These are phyloP conservation scores for Pythium chondricola DNA, from an alignment of 352 stramenopile genomes.

Conservation along the genomic window DNA sequence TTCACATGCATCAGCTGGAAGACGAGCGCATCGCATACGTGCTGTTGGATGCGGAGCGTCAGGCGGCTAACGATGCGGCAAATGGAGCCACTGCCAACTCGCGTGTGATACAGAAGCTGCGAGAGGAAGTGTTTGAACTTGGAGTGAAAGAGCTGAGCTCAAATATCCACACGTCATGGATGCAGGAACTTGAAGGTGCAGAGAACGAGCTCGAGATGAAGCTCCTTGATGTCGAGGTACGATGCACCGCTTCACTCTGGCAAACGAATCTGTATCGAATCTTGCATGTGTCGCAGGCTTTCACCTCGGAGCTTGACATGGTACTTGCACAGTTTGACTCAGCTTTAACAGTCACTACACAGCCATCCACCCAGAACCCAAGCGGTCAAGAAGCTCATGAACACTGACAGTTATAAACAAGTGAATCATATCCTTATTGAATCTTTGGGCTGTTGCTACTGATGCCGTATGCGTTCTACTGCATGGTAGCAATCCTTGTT, in stretches of 20 bases:
- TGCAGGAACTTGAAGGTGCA: constrained; percentile 30
- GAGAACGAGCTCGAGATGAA: constrained; percentile 41
- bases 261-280: not conserved
- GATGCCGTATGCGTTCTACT: not conserved
- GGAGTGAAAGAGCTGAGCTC: constrained; percentile 42
- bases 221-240: constrained; percentile 40
- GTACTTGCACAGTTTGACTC: constrained; percentile 45
- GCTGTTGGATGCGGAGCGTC: constrained; percentile 9
- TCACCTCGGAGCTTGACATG: constrained; percentile 36
- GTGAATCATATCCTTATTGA: constrained; percentile 2
- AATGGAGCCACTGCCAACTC: not conserved
- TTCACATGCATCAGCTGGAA: no score
- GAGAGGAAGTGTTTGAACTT: constrained; percentile 45
- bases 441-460: constrained; percentile 14
- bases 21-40: constrained; percentile 1
- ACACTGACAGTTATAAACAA: constrained; percentile 3
- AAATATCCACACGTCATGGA: constrained; percentile 16
- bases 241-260: not conserved
- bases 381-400: constrained; percentile 4
- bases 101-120: constrained; percentile 21
- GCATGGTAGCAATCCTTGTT: not conserved
- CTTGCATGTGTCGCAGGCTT: constrained; percentile 21
- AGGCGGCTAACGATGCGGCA: not conserved
- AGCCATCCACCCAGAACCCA: not conserved
- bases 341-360: not conserved